These are phyloP conservation scores for Acanthamoeba polyphaga DNA, from an alignment of 208 protist species.

Conservation along the genomic window DNA sequence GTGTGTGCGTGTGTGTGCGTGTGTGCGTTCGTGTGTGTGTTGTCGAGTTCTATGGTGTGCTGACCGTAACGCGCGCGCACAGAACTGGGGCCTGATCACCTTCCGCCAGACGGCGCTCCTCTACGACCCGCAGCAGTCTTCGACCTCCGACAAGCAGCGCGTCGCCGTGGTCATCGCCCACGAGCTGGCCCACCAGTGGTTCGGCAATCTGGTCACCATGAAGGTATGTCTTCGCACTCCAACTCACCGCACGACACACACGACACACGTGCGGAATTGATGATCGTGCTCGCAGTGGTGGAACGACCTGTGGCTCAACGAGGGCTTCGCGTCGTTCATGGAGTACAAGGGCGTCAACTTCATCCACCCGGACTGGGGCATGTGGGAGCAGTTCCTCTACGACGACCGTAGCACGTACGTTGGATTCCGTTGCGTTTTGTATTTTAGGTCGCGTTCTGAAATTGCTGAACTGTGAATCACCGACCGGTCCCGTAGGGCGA, in stretches of 20 bases:
- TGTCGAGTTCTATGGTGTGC: not conserved
- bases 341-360: slow-evolving; percentile 77
- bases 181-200: slow-evolving; percentile 97
- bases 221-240: not conserved
- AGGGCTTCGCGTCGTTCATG: slow-evolving; percentile 88
- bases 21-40: too few species aligned
- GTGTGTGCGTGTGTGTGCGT: not conserved
- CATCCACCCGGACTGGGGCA: slow-evolving; percentile 24
- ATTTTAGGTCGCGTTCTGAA: not conserved
- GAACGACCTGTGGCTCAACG: slow-evolving; percentile 98
- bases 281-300: slow-evolving; percentile 92
- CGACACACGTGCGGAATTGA: too few species aligned
- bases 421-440: not conserved
- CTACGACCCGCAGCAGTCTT: slow-evolving; percentile 79
- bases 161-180: slow-evolving; percentile 77
- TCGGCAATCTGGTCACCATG: slow-evolving; percentile 98
- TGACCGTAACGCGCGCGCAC: not conserved
- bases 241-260: not conserved
- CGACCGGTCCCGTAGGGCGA: not conserved
- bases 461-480: not conserved
- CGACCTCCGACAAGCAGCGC: slow-evolving; percentile 84
- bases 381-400: slow-evolving; percentile 43
- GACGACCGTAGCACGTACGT: not conserved
- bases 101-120: slow-evolving; percentile 93
- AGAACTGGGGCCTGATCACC: slow-evolving; percentile 98